phyloP scores from a whole-genome alignment of 805 yeast genomes.

The Candida boleticola region DNA sequence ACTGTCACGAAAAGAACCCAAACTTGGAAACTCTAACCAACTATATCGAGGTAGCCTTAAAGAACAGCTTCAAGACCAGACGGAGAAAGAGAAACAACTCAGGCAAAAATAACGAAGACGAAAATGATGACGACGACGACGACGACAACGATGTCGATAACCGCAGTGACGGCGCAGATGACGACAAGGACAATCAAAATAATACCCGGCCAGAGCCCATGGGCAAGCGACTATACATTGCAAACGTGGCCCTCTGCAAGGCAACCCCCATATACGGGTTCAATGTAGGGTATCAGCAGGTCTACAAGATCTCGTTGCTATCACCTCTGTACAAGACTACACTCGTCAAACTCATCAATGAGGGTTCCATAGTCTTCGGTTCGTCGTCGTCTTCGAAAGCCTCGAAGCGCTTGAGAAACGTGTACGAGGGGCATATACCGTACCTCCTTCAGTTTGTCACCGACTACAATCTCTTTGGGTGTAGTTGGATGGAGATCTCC shows the following conservation, averaged over 20 bases:
- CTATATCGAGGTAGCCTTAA: conserved; percentile 1
- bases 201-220: conserved; percentile 8
- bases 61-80: background rate
- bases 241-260: conserved; percentile 62
- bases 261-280: conserved; percentile 87
- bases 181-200: background rate
- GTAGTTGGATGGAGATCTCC: conserved; percentile 65
- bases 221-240: conserved; percentile 42
- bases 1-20: conserved; percentile 45
- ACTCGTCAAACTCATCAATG: conserved; percentile 47
- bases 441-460: conserved; percentile 71
- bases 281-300: conserved; percentile 59
- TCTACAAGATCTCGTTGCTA: conserved; percentile 65
- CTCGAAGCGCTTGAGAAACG: conserved; percentile 4
- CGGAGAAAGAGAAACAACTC: conserved; percentile 14
- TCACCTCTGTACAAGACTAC: conserved; percentile 60
- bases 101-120: conserved; percentile 9
- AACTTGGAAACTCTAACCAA: background rate
- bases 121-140: conserved; percentile 12
- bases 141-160: conserved; percentile 12
- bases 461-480: conserved; percentile 82
- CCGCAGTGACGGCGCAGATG: background rate
- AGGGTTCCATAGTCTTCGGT: conserved; percentile 3
- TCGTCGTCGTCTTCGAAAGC: background rate
- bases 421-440: conserved; percentile 80